phyloP scores from a whole-genome alignment of 306 rosid species.

The Fragaria iinumae region DNA sequence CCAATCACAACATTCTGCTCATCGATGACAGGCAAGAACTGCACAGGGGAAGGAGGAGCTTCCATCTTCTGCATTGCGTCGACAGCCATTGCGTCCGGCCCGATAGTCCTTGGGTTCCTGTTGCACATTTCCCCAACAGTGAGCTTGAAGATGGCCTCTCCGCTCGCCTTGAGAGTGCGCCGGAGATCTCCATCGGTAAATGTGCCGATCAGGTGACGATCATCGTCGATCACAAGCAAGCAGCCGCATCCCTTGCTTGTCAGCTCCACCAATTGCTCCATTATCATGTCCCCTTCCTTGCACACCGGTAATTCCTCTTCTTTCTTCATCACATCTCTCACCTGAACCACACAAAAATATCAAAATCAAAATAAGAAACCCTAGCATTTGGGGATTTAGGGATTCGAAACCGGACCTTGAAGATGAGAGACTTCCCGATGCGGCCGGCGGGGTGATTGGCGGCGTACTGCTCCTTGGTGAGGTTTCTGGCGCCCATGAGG shows the following conservation, averaged over 20 bases:
- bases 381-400: not conserved
- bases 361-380: not conserved
- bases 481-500: slow-evolving; percentile 80
- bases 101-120: slow-evolving; percentile 79
- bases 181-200: slow-evolving; percentile 97
- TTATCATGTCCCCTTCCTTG: slow-evolving; percentile 75
- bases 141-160: slow-evolving; percentile 88
- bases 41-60: slow-evolving; percentile 95
- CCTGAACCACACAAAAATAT: slow-evolving; percentile 38
- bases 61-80: slow-evolving; percentile 99
- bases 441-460: slow-evolving; percentile 92
- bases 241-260: slow-evolving; percentile 95
- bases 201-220: slow-evolving; percentile 68
- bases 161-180: slow-evolving; percentile 88
- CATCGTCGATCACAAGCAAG: slow-evolving; percentile 70
- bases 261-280: slow-evolving; percentile 89
- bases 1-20: slow-evolving; percentile 64
- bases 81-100: slow-evolving; percentile 87
- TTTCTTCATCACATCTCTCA: slow-evolving; percentile 89
- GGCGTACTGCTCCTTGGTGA: slow-evolving; percentile 84
- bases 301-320: slow-evolving; percentile 88
- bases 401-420: slow-evolving; percentile 52
- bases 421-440: slow-evolving; percentile 93
- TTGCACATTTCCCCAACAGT: slow-evolving; percentile 90
- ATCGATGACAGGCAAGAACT: slow-evolving; percentile 84